Base-by-base conservation (phyloP, 2,329 filamentous ascomycete species). In the Colletotrichum tofieldiae region DNA sequence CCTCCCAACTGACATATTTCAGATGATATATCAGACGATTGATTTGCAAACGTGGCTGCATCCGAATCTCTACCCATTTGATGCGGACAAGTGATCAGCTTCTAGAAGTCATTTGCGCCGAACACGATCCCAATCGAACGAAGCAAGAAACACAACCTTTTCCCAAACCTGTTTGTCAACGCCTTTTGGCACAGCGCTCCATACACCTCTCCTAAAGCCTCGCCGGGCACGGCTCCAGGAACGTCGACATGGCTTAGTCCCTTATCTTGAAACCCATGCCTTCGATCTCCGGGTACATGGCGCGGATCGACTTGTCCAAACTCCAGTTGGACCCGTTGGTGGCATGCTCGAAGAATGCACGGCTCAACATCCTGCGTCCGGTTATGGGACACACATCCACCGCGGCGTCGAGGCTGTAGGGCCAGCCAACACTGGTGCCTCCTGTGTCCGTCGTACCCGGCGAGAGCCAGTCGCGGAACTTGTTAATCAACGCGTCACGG, bases 391-490 rank as follows among this genome's bases (percentile, higher is more conserved):
- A 71, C 1, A 67, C 43, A 20, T 71, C 64, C 1, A 71, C 64
- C 11, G 68, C 68, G 18, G 68, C 68, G 39, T 71, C 68, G 3
- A 71, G 51, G 32, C 68, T 71, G 41, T 67, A 71, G 7, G 64
- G 68, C 68, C 68, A 71, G 20, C 56, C 68, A 3, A 71, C 68
- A 41, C 63, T 67, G 26, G 68, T 67, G 1, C 64, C 49, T 9
- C 68, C 68, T 2, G 68, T 71, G 2, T 71, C 68, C 14, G 56
- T 71, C 56, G 63, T 71, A 1, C 64, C 68, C 1, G 68, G 68
- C 7, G 68, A 67, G 11, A 71, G 51, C 68, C 68, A 71, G 35
- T 71, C 64, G 43, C 68, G 64, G 12, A 71, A 71, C 43, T 41
- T 67, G 6, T 47, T 29, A 23, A 71, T 71, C 56, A 71, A 29